Evolutionary conservation across 2,329 filamentous ascomycete genomes (phyloP).

Genomic region (Magnaporthiopsis rhizophila): DNA sequence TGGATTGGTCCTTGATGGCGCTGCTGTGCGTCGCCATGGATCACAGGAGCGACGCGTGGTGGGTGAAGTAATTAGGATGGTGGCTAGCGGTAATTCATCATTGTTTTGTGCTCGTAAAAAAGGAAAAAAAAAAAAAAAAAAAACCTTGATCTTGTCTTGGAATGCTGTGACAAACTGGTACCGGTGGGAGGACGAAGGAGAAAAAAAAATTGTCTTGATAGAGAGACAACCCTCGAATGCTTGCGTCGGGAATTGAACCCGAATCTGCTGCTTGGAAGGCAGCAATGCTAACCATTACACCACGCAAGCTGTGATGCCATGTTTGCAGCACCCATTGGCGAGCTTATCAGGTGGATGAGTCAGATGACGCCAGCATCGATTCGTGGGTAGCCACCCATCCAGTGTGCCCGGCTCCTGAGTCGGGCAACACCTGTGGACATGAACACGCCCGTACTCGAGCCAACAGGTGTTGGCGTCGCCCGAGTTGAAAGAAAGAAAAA

Average conservation of each 20-base stretch:
- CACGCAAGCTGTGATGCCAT: constrained; percentile 1
- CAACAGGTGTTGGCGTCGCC: background rate
- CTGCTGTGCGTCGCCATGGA: background rate
- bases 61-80: background rate
- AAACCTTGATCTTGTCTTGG: no score
- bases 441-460: background rate
- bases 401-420: background rate
- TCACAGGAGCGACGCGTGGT: background rate
- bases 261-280: constrained; percentile 8
- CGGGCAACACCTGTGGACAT: no score
- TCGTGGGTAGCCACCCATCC: background rate
- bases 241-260: constrained; percentile 8
- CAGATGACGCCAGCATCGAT: background rate
- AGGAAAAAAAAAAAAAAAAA: no score
- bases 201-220: background rate
- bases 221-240: background rate
- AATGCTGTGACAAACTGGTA: no score
- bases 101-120: no score
- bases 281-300: constrained; percentile 8
- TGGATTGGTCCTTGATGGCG: no score
- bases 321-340: background rate
- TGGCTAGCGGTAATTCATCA: no score
- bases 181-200: no score
- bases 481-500: background rate
- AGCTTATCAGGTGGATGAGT: background rate